A percentile compares a stretch with the other conserved stretches of the same genome.
phyloP scores from a whole-genome alignment of 2,329 filamentous ascomycete genomes.

The Lachnellula suecica region DNA sequence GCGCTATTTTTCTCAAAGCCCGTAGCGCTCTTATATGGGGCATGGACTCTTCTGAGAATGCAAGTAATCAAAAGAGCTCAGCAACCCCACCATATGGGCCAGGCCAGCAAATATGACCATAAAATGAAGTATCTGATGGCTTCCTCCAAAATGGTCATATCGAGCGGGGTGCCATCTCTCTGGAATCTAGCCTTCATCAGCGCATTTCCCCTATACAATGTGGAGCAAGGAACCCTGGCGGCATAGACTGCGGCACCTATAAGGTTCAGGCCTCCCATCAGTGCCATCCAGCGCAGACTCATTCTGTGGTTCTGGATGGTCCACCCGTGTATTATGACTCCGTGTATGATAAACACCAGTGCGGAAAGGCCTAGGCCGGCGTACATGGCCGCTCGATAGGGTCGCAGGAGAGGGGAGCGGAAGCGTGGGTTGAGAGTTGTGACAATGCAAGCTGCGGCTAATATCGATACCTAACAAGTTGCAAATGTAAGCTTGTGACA shows the following conservation, averaged over 20 bases:
- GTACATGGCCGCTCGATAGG: constrained; percentile 25
- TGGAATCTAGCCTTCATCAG: too few species aligned
- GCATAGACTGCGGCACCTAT: constrained; percentile 15
- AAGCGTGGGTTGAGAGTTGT: constrained; percentile 27
- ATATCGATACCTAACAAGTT: too few species aligned
- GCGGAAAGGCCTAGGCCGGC: constrained; percentile 24
- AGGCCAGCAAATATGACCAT: constrained; percentile 30
- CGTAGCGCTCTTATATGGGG: too few species aligned
- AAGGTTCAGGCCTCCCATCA: constrained; percentile 15
- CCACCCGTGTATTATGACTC: constrained; percentile 20
- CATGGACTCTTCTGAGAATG: too few species aligned
- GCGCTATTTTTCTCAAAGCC: too few species aligned
- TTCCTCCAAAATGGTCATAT: constrained; percentile 28
- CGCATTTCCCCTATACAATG: too few species aligned
- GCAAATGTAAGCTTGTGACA: too few species aligned
- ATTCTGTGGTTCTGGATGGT: constrained; percentile 19
- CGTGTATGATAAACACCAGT: constrained; percentile 27
- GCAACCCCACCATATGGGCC: constrained; percentile 23
- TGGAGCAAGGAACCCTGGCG: too few species aligned
- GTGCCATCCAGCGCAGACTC: constrained; percentile 14
- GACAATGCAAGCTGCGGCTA: constrained; percentile 35
- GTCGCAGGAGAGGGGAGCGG: constrained; percentile 16
- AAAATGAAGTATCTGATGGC: constrained; percentile 33
- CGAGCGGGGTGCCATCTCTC: constrained; percentile 25
- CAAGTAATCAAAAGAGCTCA: too few species aligned